A percentile compares a stretch with the other conserved stretches of the same genome.
Evolutionary conservation across 164 flowering plant species (phyloP).

Genomic region (Litsea cubeba): DNA sequence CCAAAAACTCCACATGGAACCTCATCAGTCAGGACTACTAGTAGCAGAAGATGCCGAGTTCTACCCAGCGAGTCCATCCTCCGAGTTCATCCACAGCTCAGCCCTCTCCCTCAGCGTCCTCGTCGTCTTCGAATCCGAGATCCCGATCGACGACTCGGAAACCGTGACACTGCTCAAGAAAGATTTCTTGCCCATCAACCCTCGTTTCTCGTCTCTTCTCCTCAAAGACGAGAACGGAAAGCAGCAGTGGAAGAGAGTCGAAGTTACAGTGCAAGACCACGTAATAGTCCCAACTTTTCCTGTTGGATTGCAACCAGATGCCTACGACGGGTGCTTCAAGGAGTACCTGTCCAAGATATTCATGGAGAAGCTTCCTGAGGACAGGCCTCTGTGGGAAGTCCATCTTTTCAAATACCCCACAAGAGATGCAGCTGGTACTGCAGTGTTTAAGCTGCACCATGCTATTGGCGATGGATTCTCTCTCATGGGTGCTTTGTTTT

Average conservation of each 20-base stretch:
- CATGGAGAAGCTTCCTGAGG: constrained; percentile 38
- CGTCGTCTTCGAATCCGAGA: constrained; percentile 3
- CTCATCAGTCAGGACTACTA: background rate
- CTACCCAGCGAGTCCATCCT: constrained; percentile 6
- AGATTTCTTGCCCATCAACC: constrained; percentile 8
- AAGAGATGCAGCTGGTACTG: constrained; percentile 33
- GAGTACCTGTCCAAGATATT: constrained; percentile 39
- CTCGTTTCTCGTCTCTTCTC: constrained; percentile 10
- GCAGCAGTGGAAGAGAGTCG: constrained; percentile 49
- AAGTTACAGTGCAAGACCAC: constrained; percentile 45
- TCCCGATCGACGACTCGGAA: constrained; percentile 8
- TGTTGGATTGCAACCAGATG: constrained; percentile 20
- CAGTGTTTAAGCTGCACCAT: constrained; percentile 61
- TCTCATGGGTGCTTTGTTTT: constrained; percentile 61
- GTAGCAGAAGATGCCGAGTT: background rate
- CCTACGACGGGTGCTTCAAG: constrained; percentile 26
- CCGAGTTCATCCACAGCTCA: constrained; percentile 5
- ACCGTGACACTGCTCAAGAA: background rate
- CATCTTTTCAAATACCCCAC: constrained; percentile 56
- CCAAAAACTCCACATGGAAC: background rate
- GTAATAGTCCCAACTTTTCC: constrained; percentile 36
- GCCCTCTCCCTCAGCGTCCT: constrained; percentile 11
- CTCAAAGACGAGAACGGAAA: constrained; percentile 34
- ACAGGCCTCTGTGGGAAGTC: no score
- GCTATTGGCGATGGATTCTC: constrained; percentile 70